Evolutionary conservation across 768 basidiomycete genomes (phyloP), one percentile per base, ranked within the genome.

Genomic region (Sarcomyxa edulis): DNA sequence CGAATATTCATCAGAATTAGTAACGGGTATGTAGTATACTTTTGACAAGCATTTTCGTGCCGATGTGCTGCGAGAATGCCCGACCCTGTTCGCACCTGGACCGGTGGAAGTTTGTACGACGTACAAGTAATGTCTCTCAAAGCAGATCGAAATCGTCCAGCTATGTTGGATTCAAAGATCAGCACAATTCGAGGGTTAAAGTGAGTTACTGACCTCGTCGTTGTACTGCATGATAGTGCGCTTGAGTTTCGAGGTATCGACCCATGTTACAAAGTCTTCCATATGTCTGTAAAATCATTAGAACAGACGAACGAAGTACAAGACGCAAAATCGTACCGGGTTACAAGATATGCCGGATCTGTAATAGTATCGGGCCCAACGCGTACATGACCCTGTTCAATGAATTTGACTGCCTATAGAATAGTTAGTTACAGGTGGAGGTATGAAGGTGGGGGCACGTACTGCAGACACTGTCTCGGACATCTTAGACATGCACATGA

Each of bases 241-340:
- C 78, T 95, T 97, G 56, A 97, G 76, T 59, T 95, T 95, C 48
- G 90, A 94, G 18, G 91, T 91, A 56, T 97, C 94, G 15, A 98
- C 94, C 96, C 96, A 99, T 24, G 96, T 99, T 31, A 98, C 91
- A 62, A 94, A 99, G 71, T 99, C 96, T 55, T 98, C 93, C 93
- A 96, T 94, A 48, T 92, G 87, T 51, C 95, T 89, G 27, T 5
- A n/a, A n/a, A n/a, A 14, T 23, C 12, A 25, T 5, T 35, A 37
- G 18, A 18, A 35, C 30, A 10, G 22, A 26, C 43, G 21, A 33
- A 32, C 15, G 41, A 40, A 25, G 31, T 40, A 10, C 31, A 41
- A 26, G 48, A 28, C 26, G 21, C 30, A 11, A 19, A 18, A 33
- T 32, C 71, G 21, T 49, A 81, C 88, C 89, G 72, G 27, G 91